These are phyloP conservation scores for Rhizophagus clarus DNA, from an alignment of 192 early-diverging fungal genomes.

Conservation along the genomic window DNA sequence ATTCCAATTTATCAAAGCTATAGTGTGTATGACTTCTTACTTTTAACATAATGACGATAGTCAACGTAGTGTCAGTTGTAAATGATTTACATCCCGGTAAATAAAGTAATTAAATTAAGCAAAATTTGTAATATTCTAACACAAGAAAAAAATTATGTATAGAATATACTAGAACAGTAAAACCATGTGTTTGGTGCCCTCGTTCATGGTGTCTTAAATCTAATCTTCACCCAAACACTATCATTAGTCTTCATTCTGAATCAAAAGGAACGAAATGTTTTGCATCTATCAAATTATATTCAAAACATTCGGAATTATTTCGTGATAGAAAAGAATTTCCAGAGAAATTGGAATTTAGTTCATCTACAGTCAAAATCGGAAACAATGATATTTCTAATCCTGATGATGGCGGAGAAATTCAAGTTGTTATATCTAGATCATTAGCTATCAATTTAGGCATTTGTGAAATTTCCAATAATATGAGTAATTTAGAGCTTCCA, in stretches of 20 bases:
- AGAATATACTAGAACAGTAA: constrained; percentile 11
- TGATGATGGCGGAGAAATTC: background rate
- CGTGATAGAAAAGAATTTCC: background rate
- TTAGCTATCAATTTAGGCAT: constrained; percentile 1
- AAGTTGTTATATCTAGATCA: constrained; percentile 9
- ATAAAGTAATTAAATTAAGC: background rate
- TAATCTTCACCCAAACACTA: background rate
- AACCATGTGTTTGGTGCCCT: constrained; percentile 12
- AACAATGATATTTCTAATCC: background rate
- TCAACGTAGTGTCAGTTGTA: background rate
- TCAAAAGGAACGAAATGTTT: background rate
- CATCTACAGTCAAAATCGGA: too few relatives aligned
- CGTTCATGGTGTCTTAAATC: constrained; percentile 9
- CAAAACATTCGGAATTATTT: constrained; percentile 23
- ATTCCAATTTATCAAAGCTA: too few relatives aligned
- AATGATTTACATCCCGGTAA: background rate
- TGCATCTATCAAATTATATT: constrained; percentile 17
- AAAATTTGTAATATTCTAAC: background rate
- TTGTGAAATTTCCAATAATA: background rate
- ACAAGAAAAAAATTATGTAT: background rate
- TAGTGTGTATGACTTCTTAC: too few relatives aligned
- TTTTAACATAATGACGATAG: background rate
- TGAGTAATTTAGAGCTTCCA: background rate
- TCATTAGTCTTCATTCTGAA: background rate
- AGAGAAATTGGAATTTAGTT: background rate